A percentile compares a stretch with the other conserved stretches of the same genome.
Evolutionary conservation across 2,329 filamentous ascomycete species (phyloP).

Genomic region (Cercospora sp.): DNA sequence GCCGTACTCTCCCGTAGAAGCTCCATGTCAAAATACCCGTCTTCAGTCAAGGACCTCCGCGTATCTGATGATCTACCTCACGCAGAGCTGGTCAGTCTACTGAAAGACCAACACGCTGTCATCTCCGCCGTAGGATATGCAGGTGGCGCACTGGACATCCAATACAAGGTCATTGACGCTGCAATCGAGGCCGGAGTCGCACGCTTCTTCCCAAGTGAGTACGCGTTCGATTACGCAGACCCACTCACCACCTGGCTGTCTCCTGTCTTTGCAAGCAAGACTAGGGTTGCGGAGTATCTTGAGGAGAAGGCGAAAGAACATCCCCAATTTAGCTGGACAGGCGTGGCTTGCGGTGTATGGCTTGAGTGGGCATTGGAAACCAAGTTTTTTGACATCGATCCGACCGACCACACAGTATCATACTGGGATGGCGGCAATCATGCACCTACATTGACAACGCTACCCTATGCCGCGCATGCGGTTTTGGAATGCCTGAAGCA

Average conservation of each 20-base stretch:
- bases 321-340: slow-evolving; percentile 21
- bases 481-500: slow-evolving; percentile 35
- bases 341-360: slow-evolving; percentile 17
- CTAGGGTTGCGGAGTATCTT: slow-evolving; percentile 38
- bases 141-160: slow-evolving; percentile 27
- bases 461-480: slow-evolving; percentile 35
- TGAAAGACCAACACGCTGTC: slow-evolving; percentile 42
- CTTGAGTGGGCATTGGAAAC: slow-evolving; percentile 17
- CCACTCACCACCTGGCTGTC: slow-evolving; percentile 29
- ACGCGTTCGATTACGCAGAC: slow-evolving; percentile 42
- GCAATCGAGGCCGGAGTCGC: slow-evolving; percentile 43
- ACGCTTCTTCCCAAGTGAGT: slow-evolving; percentile 47
- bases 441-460: slow-evolving; percentile 33
- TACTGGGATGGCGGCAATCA: slow-evolving; percentile 38
- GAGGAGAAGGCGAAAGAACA: slow-evolving; percentile 25
- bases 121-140: slow-evolving; percentile 37
- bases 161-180: slow-evolving; percentile 43
- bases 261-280: slow-evolving; percentile 41
- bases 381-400: slow-evolving; percentile 21
- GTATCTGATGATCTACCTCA: slow-evolving; percentile 25
- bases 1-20: slow-evolving; percentile 21
- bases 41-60: slow-evolving; percentile 13
- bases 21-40: slow-evolving; percentile 21
- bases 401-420: slow-evolving; percentile 15
- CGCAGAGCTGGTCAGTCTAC: slow-evolving; percentile 29